A percentile compares a stretch with the other conserved stretches of the same genome.
These are phyloP conservation scores for Phyllosticta citriasiana DNA, from an alignment of 2,329 filamentous ascomycete species.

Conservation along the genomic window DNA sequence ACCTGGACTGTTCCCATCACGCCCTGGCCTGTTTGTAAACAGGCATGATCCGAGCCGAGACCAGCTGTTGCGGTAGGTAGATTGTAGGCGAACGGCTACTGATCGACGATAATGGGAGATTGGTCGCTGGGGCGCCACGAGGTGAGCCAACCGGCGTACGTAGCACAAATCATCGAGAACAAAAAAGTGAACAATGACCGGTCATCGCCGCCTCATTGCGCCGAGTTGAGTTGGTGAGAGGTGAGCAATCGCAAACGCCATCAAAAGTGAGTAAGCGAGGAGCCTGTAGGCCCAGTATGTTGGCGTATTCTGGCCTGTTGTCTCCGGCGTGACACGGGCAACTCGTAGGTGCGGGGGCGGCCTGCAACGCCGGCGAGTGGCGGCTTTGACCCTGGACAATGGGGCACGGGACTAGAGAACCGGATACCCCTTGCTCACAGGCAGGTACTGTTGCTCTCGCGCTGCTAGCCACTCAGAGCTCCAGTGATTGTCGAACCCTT, in stretches of 20 bases:
- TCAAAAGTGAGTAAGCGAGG: neutral
- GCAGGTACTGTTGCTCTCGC: neutral
- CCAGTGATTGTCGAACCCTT: neutral
- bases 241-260: slow-evolving; percentile 5
- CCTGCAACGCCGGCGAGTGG: neutral
- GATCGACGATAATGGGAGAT: neutral
- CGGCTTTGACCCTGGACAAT: neutral
- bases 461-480: neutral
- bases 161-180: neutral
- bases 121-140: neutral
- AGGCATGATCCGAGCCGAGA: neutral
- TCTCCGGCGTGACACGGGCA: neutral
- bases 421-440: neutral
- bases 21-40: neutral
- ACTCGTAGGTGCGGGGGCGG: neutral
- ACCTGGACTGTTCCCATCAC: neutral
- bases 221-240: neutral
- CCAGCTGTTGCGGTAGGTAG: neutral
- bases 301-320: neutral
- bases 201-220: neutral
- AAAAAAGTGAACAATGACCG: neutral
- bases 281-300: neutral
- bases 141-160: neutral
- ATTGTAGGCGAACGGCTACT: neutral
- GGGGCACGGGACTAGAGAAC: neutral